Conservation (phyloP, 2,329 filamentous ascomycete species). For the Bimuria novae-zelandiae region DNA sequence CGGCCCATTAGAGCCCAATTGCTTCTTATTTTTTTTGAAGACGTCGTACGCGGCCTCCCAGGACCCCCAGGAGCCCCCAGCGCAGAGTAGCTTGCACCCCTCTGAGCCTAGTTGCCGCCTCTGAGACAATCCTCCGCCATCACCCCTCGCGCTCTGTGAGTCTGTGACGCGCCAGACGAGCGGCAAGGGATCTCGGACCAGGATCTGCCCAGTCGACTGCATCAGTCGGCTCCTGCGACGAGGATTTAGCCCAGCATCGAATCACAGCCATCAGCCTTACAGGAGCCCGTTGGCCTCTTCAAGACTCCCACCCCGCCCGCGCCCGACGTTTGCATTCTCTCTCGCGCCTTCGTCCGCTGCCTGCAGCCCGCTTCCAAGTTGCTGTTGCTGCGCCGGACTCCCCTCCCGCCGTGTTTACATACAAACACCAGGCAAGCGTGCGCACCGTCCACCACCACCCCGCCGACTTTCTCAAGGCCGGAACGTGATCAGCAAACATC, state of each 20-base stretch:
- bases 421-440: constrained; percentile 9
- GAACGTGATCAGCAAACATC: constrained; percentile 5
- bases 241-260: constrained; percentile 23
- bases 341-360: constrained; percentile 7
- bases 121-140: constrained; percentile 12
- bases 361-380: not conserved
- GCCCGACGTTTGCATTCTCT: not conserved
- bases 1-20: not conserved
- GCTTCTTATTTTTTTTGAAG: no score
- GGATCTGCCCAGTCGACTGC: constrained; percentile 20
- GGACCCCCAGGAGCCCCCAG: not conserved
- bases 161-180: constrained; percentile 16
- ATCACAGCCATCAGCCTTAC: constrained; percentile 31
- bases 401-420: constrained; percentile 11
- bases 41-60: no score
- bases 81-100: not conserved
- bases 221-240: no score
- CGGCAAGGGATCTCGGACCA: constrained; percentile 12
- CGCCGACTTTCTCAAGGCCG: not conserved
- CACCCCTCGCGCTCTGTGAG: constrained; percentile 7
- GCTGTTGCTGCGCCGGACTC: constrained; percentile 3
- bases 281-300: not conserved
- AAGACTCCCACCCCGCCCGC: constrained; percentile 7
- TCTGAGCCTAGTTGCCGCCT: constrained; percentile 16
- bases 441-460: constrained; percentile 1